Evolutionary conservation across 345 rosid species (phyloP).

Genomic region (Psidium friedrichsthalianum): DNA sequence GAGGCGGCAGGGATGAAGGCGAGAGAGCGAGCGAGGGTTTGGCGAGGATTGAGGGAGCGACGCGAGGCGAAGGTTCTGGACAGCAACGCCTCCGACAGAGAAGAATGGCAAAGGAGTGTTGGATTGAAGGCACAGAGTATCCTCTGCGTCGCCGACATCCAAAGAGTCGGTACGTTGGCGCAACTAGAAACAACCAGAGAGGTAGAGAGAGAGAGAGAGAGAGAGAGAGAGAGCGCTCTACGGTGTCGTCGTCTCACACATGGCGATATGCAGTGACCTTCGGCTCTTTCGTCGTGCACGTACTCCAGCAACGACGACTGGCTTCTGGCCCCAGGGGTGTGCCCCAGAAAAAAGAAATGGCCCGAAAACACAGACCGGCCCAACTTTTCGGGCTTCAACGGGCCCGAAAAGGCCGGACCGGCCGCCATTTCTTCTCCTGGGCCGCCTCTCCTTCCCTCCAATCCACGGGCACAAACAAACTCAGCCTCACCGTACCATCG

Average conservation of each 20-base stretch:
- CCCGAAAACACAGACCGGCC: background rate
- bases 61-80: conserved; percentile 8
- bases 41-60: conserved; percentile 17
- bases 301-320: background rate
- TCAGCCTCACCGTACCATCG: background rate
- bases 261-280: background rate
- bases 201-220: background rate
- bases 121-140: conserved; percentile 11
- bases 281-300: background rate
- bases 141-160: conserved; percentile 33
- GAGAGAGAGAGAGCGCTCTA: background rate
- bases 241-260: background rate
- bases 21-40: conserved; percentile 16
- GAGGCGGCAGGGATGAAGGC: conserved; percentile 3
- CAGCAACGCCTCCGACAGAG: background rate
- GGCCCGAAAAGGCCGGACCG: background rate
- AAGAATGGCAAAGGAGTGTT: background rate
- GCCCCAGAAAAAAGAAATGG: rapidly evolving
- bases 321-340: background rate
- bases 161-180: background rate
- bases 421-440: background rate
- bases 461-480: background rate
- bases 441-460: background rate
- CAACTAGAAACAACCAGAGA: background rate
- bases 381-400: background rate